A percentile compares a stretch with the other conserved stretches of the same genome.
Evolutionary conservation across 1,284 basidiomycete genomes (phyloP).

Genomic region (Trichosporon ovoides): DNA sequence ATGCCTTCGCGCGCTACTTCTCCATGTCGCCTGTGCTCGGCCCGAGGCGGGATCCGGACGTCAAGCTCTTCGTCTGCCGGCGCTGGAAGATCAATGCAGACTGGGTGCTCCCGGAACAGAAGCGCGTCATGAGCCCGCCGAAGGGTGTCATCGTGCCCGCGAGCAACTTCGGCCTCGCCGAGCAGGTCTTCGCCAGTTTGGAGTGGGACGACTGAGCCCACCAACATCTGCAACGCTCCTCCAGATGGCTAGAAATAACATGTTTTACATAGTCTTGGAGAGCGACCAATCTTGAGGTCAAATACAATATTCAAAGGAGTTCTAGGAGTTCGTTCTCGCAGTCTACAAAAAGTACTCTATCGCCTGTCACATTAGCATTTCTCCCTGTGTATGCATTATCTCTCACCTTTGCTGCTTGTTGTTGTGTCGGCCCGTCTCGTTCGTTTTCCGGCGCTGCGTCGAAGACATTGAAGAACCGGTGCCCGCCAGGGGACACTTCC

Average conservation of each 20-base stretch:
- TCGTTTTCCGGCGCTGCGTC: constrained; percentile 97
- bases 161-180: constrained; percentile 34
- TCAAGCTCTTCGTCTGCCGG: constrained; percentile 39
- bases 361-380: constrained; percentile 29
- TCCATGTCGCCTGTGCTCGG: constrained; percentile 35
- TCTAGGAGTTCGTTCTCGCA: neutral
- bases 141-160: constrained; percentile 31
- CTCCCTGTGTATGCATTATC: constrained; percentile 6
- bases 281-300: constrained; percentile 3
- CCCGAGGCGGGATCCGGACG: constrained; percentile 25
- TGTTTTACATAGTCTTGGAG: constrained; percentile 4
- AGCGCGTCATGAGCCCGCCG: constrained; percentile 37
- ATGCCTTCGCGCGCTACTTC: constrained; percentile 39
- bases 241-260: constrained; percentile 1
- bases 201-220: constrained; percentile 30
- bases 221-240: too few relatives aligned
- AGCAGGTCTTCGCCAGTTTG: constrained; percentile 36
- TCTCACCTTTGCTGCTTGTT: constrained; percentile 38
- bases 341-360: constrained; percentile 46
- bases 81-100: constrained; percentile 36
- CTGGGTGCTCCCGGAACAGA: constrained; percentile 34
- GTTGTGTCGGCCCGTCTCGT: constrained; percentile 48
- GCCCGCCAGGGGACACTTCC: constrained; percentile 85
- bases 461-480: constrained; percentile 92
- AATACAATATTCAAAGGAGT: constrained; percentile 1